Base-by-base conservation (phyloP, 1,139 yeast species). In the Candida tropicalis region DNA sequence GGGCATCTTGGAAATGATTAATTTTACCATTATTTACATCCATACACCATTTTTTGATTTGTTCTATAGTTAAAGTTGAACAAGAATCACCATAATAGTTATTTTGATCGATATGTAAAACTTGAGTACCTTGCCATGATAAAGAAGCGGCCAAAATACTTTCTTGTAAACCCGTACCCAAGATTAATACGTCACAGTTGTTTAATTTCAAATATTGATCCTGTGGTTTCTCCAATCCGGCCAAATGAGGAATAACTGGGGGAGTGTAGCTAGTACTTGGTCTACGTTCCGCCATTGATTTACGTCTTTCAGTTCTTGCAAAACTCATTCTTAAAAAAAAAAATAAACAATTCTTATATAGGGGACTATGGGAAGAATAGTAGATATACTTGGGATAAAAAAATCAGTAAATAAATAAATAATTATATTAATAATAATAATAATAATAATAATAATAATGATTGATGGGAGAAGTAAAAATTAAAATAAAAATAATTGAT, bases 41-140 rank as follows among this genome's bases (percentile, higher is more conserved):
- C 48, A 74, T 70, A 40, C 88, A 88, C 97, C 98, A 90, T 41
- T 75, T 71, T 57, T 84, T 82, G 52, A 90, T 66, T 63, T 91
- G 96, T 54, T 88, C 96, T 40, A 89, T 81, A 18, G 96, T 86
- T 46, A 93, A 68, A 11, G 97, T 87, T 4, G 97, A 91, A 35
- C 84, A 77, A 40, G 85, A 76, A 60, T 90, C 98, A 10, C 99
- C 99, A 58, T 93, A 93, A 62, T 87, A 84, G 29, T 79, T 75
- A 56, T 88, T 85, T 44, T 81, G 73, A 62, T 93, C 99, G 38
- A 93, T 81, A 62, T 93, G 99, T 43, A 93, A 72, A 13, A 93
- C 97, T 50, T 77, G 82, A 13, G 93, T 84, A 11, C 98, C 98
- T 57, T 89, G 97, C 98, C 99, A 93, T 12, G 97, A 86, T 43